Evolutionary conservation across 306 rosid genomes (phyloP).

Genomic region (Cucurbita maxima): DNA sequence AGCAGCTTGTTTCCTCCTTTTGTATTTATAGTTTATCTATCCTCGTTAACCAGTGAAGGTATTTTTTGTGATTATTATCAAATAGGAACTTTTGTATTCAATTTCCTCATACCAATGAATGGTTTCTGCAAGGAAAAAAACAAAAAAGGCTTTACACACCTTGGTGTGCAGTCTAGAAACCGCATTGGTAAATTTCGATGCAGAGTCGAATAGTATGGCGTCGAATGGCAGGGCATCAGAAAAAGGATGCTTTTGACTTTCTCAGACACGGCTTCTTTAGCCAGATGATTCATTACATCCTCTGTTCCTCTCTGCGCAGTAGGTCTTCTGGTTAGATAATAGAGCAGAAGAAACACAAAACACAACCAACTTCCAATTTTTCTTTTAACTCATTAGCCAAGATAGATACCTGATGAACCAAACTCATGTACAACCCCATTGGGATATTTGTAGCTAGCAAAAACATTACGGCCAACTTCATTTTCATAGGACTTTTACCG

Average conservation of each 20-base stretch:
- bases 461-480: constrained; percentile 36
- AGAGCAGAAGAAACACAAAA: not conserved
- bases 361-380: not conserved
- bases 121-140: not conserved
- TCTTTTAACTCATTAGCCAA: not conserved
- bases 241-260: constrained; percentile 56
- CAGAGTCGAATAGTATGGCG: constrained; percentile 77
- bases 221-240: constrained; percentile 85
- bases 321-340: not conserved
- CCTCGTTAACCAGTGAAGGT: not conserved
- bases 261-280: constrained; percentile 43
- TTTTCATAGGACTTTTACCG: constrained; percentile 29
- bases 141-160: constrained; percentile 32
- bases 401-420: constrained; percentile 77
- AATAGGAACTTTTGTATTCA: not conserved
- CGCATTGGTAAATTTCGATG: constrained; percentile 64
- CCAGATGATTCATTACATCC: constrained; percentile 70
- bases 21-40: not conserved
- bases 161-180: constrained; percentile 82
- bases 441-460: constrained; percentile 82
- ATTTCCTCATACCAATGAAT: not conserved
- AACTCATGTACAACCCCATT: constrained; percentile 88
- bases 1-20: too few species aligned
- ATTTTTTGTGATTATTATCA: too few species aligned
- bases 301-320: constrained; percentile 77